Percentiles rank a stretch among this genome's conserved stretches.
Evolutionary conservation across 805 yeast species (phyloP).

Genomic region (Candida ponderosae): DNA sequence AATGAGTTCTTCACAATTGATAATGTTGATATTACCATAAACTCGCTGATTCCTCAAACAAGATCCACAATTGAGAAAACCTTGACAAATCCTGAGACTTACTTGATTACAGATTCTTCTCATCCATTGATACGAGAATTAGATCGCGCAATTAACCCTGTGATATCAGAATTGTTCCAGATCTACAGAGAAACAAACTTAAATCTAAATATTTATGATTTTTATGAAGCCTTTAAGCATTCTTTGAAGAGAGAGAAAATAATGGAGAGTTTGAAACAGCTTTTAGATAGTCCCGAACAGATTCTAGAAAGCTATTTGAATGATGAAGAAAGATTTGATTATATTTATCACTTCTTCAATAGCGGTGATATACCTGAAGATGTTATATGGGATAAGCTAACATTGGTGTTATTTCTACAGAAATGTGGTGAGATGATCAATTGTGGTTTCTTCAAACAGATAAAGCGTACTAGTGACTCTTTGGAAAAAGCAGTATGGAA

Average conservation of each 20-base stretch:
- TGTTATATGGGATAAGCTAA: constrained; percentile 51
- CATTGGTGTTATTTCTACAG: constrained; percentile 69
- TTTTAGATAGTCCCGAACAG: constrained; percentile 11
- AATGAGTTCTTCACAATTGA: constrained; percentile 36
- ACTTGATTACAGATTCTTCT: constrained; percentile 8
- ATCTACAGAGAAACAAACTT: constrained; percentile 76
- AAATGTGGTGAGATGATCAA: constrained; percentile 61
- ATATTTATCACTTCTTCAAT: constrained; percentile 19
- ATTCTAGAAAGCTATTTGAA: constrained; percentile 13
- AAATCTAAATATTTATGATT: constrained; percentile 59
- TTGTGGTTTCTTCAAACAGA: constrained; percentile 58
- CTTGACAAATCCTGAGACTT: constrained; percentile 30
- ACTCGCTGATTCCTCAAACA: constrained; percentile 35
- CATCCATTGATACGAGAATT: not conserved
- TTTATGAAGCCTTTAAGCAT: constrained; percentile 52
- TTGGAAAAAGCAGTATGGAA: constrained; percentile 70
- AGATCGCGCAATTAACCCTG: constrained; percentile 34
- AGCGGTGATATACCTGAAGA: constrained; percentile 22
- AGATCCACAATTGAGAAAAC: constrained; percentile 33
- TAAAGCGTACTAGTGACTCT: constrained; percentile 49
- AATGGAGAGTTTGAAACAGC: constrained; percentile 14
- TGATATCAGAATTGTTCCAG: constrained; percentile 49
- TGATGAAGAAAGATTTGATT: constrained; percentile 20
- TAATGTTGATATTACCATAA: constrained; percentile 21
- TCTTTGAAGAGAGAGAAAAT: constrained; percentile 29